These are phyloP conservation scores for Malbranchea cinnamomea DNA, from an alignment of 2,329 filamentous ascomycete genomes.

Conservation along the genomic window DNA sequence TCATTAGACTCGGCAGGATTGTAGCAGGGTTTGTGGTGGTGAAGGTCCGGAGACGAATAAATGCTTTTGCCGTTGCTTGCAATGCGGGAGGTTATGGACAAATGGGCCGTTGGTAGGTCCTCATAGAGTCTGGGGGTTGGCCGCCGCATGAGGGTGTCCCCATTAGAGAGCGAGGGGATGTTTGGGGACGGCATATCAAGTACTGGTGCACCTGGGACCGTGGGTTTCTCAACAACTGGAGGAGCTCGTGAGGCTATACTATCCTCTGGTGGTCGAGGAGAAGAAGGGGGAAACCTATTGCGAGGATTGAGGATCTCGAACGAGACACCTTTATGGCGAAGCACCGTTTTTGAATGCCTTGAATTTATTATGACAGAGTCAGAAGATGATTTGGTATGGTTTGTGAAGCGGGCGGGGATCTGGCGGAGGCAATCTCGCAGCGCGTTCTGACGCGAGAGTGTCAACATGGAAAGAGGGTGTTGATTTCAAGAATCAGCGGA, in stretches of 20 bases:
- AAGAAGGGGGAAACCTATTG: slow-evolving; percentile 1
- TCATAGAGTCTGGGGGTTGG: slow-evolving; percentile 10
- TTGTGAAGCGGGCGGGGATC: slow-evolving; percentile 8
- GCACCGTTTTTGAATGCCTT: slow-evolving; percentile 3
- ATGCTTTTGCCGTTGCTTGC: slow-evolving; percentile 2
- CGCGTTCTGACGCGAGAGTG: slow-evolving; percentile 9
- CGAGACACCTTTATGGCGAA: slow-evolving; percentile 9
- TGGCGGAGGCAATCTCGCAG: slow-evolving; percentile 8
- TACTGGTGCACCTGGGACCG: too few species aligned
- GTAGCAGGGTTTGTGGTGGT: too few species aligned
- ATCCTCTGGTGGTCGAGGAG: not conserved
- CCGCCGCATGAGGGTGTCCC: slow-evolving; percentile 3
- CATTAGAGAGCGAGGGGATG: not conserved
- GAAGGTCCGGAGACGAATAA: slow-evolving; percentile 1
- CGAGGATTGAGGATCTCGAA: slow-evolving; percentile 11
- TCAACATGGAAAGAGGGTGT: slow-evolving; percentile 8
- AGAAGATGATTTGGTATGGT: slow-evolving; percentile 7
- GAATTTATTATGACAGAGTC: slow-evolving; percentile 6
- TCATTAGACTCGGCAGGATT: too few species aligned
- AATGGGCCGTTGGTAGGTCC: slow-evolving; percentile 11
- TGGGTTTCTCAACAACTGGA: not conserved
- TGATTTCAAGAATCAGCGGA: too few species aligned
- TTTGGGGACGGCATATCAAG: not conserved
- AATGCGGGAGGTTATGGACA: slow-evolving; percentile 11
- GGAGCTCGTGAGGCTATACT: not conserved